Percentiles rank a stretch among this genome's conserved stretches.
phyloP scores from a whole-genome alignment of 306 rosid species.

The Neltuma alba region DNA sequence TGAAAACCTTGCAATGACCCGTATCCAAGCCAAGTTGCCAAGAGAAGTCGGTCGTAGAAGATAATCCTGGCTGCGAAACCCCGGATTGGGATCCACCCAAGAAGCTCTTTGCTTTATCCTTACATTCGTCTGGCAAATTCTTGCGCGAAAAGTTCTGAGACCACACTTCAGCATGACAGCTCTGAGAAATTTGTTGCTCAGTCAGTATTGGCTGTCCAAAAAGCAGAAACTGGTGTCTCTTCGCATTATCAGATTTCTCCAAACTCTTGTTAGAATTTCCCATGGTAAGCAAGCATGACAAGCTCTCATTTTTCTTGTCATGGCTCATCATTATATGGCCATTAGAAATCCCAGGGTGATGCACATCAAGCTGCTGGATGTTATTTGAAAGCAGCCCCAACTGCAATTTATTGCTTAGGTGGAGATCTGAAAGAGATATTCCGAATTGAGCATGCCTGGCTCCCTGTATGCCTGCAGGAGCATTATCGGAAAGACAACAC shows the following conservation, averaged over 20 bases:
- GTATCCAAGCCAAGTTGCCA: slow-evolving; percentile 71
- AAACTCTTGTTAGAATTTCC: slow-evolving; percentile 64
- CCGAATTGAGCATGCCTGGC: slow-evolving; percentile 99
- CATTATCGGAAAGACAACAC: slow-evolving; percentile 76
- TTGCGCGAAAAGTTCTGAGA: neutral
- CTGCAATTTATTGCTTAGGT: slow-evolving; percentile 71
- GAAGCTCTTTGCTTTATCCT: slow-evolving; percentile 52
- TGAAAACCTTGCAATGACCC: slow-evolving; percentile 89
- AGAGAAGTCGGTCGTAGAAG: slow-evolving; percentile 54
- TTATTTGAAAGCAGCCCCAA: slow-evolving; percentile 71
- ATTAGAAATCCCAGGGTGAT: slow-evolving; percentile 53
- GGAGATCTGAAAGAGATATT: slow-evolving; percentile 77
- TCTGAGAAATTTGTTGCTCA: slow-evolving; percentile 77
- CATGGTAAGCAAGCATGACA: slow-evolving; percentile 68
- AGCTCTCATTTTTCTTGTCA: slow-evolving; percentile 56
- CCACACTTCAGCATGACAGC: slow-evolving; percentile 44
- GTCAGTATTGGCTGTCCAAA: slow-evolving; percentile 96
- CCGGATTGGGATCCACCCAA: slow-evolving; percentile 47
- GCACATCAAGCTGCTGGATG: slow-evolving; percentile 53
- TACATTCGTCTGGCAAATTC: slow-evolving; percentile 35
- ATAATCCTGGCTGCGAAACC: slow-evolving; percentile 49
- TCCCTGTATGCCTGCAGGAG: slow-evolving; percentile 99
- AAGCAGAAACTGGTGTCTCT: slow-evolving; percentile 81
- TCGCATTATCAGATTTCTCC: slow-evolving; percentile 67
- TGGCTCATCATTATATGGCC: slow-evolving; percentile 41